Base-by-base conservation (phyloP, 2,329 filamentous ascomycete genomes). In the Massarina eburnea region DNA sequence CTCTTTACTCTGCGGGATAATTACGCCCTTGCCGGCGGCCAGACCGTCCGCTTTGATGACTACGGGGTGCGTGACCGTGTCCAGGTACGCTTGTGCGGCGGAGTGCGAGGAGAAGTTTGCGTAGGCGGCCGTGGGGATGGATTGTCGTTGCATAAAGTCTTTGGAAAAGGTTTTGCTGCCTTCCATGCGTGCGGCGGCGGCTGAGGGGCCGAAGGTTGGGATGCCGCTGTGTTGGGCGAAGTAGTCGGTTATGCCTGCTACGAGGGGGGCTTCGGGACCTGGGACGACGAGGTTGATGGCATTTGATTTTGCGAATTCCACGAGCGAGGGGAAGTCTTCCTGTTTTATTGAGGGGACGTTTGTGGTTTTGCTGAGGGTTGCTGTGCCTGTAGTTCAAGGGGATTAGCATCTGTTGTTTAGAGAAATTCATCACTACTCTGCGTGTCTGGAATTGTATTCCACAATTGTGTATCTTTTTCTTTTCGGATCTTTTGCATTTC, bases 81-180 rank as follows among this genome's bases (percentile, higher is more conserved):
- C 66, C 6, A 97, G 75, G 67, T 97, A 95, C 57, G 82, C 74
- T 55, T 78, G 76, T 12, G 91, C 91, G 37, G 82, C 75, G 44
- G 86, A 81, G 71, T 88, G 91, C 61, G 88, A 80, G 68, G 79
- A 83, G 67, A 97, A 96, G 75, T 95, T 96, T 70, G 86, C 83
- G 74, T 96, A 97, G 30, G 82, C 83, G 14, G 94, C 94, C 1
- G 94, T 97, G 29, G 92, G 91, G 59, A 99, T 95, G 61, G 81
- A 80, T 73, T 95, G 84, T 55, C 86, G 84, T 71, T 88, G 86
- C 94, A 97, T 99, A 67, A 97, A 97, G 71, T 97, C 91, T 70
- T 99, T 99, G 51, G 89, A 91, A 71, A 95, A 97, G 9, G 92
- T 89, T 78, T 99, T 99, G 75, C 89, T 95, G 49, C 94, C 94